phyloP scores from a whole-genome alignment of 345 rosid genomes.

The Populus davidiana region DNA sequence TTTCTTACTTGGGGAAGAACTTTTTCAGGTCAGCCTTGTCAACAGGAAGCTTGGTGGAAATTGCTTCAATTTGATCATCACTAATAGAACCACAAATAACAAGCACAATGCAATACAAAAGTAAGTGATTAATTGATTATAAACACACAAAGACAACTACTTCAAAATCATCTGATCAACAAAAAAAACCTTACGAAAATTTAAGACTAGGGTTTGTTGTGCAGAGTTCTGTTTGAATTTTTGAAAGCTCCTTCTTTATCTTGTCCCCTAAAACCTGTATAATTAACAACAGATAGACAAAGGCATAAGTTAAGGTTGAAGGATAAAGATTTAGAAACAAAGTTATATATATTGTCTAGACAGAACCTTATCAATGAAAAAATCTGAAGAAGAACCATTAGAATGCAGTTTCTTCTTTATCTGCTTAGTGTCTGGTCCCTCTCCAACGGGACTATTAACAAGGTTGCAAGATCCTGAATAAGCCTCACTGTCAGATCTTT shows the following conservation, averaged over 20 bases:
- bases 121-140: background rate
- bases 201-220: conserved; percentile 50
- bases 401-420: conserved; percentile 64
- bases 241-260: conserved; percentile 63
- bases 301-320: background rate
- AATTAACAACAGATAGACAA: background rate
- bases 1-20: conserved; percentile 67
- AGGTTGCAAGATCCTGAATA: conserved; percentile 31
- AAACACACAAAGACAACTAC: background rate
- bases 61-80: conserved; percentile 70
- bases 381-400: conserved; percentile 64
- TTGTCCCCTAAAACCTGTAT: conserved; percentile 63
- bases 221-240: conserved; percentile 63
- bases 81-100: conserved; percentile 28
- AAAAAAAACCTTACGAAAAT: conserved; percentile 50
- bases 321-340: background rate
- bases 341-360: background rate
- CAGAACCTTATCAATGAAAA: conserved; percentile 65
- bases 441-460: conserved; percentile 47
- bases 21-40: conserved; percentile 62
- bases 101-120: background rate
- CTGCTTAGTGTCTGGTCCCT: conserved; percentile 60
- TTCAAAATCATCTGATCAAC: background rate
- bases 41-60: conserved; percentile 73
- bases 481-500: conserved; percentile 45